These are phyloP conservation scores for Fusarium sp. DNA, from an alignment of 2,329 filamentous ascomycete species.

Conservation along the genomic window DNA sequence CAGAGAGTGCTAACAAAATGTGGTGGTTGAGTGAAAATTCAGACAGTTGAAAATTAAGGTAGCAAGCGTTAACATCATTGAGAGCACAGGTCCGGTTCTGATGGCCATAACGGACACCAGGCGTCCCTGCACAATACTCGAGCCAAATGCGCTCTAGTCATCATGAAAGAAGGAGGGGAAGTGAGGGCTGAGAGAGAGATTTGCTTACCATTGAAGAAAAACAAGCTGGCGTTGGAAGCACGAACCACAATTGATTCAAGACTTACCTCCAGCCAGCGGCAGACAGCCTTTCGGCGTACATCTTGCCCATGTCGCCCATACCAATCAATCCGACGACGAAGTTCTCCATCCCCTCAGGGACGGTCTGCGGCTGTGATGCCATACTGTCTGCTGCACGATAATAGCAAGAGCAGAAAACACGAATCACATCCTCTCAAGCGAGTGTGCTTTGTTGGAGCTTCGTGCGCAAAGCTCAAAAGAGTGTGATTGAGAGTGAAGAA, in stretches of 20 bases:
- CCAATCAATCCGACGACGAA: slow-evolving; percentile 94
- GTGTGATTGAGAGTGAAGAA: slow-evolving; percentile 26
- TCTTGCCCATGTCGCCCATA: slow-evolving; percentile 99
- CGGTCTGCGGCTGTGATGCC: slow-evolving; percentile 44
- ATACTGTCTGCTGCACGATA: slow-evolving; percentile 50
- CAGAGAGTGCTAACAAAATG: slow-evolving; percentile 25
- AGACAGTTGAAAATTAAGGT: slow-evolving; percentile 87
- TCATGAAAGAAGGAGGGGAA: slow-evolving; percentile 69
- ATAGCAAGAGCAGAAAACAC: slow-evolving; percentile 42
- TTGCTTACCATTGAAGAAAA: slow-evolving; percentile 43
- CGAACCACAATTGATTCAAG: slow-evolving; percentile 22
- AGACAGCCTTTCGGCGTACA: slow-evolving; percentile 93
- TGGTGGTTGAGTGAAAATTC: slow-evolving; percentile 60
- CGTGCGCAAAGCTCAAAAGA: slow-evolving; percentile 30
- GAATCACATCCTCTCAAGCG: slow-evolving; percentile 49
- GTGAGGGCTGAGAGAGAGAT: slow-evolving; percentile 14
- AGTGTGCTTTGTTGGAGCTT: slow-evolving; percentile 29
- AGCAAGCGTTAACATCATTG: slow-evolving; percentile 99
- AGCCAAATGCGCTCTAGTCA: slow-evolving; percentile 99
- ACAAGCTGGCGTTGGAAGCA: slow-evolving; percentile 31
- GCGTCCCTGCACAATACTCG: slow-evolving; percentile 84
- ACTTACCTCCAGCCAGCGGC: slow-evolving; percentile 94
- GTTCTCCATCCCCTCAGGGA: slow-evolving; percentile 68
- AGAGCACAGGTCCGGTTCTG: slow-evolving; percentile 72
- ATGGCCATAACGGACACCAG: slow-evolving; percentile 82